phyloP scores from a whole-genome alignment of 2,329 filamentous ascomycete genomes.

The Fusarium bulbicola region DNA sequence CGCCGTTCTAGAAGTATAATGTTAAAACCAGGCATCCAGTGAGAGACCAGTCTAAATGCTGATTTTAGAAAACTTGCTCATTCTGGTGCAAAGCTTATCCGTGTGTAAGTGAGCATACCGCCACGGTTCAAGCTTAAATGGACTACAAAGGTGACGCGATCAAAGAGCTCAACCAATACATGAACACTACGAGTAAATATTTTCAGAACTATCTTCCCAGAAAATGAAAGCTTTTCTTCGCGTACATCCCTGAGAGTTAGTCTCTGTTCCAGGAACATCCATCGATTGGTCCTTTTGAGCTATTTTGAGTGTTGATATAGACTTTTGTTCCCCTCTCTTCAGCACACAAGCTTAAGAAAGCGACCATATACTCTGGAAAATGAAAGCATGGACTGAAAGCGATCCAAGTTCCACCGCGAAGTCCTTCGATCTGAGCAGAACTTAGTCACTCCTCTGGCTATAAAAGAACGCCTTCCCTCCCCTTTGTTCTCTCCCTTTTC shows the following conservation, averaged over 20 bases:
- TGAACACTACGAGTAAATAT: neutral
- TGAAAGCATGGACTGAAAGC: neutral
- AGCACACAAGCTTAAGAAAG: neutral
- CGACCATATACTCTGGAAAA: neutral
- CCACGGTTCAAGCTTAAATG: neutral
- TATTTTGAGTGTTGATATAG: neutral
- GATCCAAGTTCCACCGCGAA: neutral
- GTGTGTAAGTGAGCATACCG: neutral
- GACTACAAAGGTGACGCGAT: neutral
- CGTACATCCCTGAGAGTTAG: neutral
- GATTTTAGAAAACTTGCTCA: no score
- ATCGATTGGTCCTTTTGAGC: neutral
- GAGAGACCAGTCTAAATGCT: no score
- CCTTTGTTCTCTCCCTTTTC: no score
- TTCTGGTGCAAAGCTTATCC: neutral
- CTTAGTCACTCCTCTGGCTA: neutral
- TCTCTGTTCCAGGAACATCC: neutral
- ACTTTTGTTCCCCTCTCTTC: neutral
- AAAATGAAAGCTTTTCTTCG: no score
- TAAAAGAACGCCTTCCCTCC: neutral
- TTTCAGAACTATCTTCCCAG: rapidly evolving
- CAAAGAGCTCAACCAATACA: neutral
- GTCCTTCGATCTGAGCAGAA: neutral
- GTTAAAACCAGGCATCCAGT: neutral
- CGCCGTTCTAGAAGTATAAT: neutral